A percentile compares a stretch with the other conserved stretches of the same genome.
Evolutionary conservation across 345 rosid species (phyloP).

Genomic region (Hypericum androsaemum): DNA sequence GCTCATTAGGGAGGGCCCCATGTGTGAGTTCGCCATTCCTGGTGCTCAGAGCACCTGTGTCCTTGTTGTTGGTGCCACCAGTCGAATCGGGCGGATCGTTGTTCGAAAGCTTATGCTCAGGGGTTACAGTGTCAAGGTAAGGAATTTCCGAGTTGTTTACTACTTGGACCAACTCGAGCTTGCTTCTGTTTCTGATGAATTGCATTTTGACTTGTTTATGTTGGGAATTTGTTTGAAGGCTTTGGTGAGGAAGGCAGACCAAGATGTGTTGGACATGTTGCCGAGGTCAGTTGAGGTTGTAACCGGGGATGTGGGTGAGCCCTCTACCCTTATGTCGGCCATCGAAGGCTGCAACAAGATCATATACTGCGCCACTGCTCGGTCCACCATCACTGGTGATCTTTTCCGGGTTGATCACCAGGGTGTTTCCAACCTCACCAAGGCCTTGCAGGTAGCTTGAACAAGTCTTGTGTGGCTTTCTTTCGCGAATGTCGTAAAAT

Average conservation of each 20-base stretch:
- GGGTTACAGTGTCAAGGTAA: slow-evolving; percentile 80
- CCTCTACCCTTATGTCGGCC: slow-evolving; percentile 52
- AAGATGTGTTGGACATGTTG: slow-evolving; percentile 59
- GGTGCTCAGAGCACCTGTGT: slow-evolving; percentile 90
- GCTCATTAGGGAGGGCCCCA: slow-evolving; percentile 77
- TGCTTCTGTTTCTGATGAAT: neutral
- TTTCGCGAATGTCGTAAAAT: too few relatives aligned
- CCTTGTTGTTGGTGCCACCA: slow-evolving; percentile 85
- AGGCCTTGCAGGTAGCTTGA: slow-evolving; percentile 63
- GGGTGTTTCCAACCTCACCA: slow-evolving; percentile 84
- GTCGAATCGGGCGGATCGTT: slow-evolving; percentile 86
- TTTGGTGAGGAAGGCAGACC: slow-evolving; percentile 60
- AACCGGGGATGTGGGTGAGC: slow-evolving; percentile 83
- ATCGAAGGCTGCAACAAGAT: slow-evolving; percentile 82
- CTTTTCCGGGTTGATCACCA: slow-evolving; percentile 80
- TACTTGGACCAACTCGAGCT: neutral
- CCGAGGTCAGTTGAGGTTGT: slow-evolving; percentile 87
- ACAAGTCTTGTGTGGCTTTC: too few relatives aligned
- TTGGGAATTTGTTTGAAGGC: slow-evolving; percentile 28
- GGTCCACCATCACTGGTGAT: slow-evolving; percentile 76
- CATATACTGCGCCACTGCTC: slow-evolving; percentile 93
- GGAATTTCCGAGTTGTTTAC: neutral
- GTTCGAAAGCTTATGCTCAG: slow-evolving; percentile 95
- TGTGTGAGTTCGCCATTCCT: slow-evolving; percentile 88
- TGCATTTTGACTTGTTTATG: neutral